Percentiles rank a stretch among this genome's conserved stretches.
phyloP scores from a whole-genome alignment of 441 rosid species.

The Gossypium lobatum region DNA sequence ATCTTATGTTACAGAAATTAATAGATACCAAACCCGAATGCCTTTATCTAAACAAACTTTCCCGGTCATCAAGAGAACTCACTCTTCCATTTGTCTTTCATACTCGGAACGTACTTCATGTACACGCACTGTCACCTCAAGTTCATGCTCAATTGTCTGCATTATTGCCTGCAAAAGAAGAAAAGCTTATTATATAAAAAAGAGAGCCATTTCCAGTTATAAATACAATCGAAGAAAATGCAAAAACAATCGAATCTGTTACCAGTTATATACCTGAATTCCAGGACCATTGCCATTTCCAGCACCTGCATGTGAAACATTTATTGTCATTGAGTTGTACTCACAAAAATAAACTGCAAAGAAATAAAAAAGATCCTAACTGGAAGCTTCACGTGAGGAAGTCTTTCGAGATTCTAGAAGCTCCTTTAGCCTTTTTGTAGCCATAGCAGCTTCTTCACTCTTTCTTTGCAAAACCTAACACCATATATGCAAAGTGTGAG shows the following conservation, averaged over 20 bases:
- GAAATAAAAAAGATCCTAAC: slow-evolving; percentile 26
- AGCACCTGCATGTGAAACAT: slow-evolving; percentile 31
- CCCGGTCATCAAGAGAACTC: slow-evolving; percentile 26
- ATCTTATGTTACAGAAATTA: not conserved
- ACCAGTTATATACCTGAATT: slow-evolving; percentile 62
- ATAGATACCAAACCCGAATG: not conserved
- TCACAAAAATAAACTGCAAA: slow-evolving; percentile 4
- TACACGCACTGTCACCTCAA: slow-evolving; percentile 85
- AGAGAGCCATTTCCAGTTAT: not conserved
- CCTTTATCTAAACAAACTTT: not conserved
- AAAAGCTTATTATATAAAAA: slow-evolving; percentile 1
- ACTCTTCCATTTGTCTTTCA: slow-evolving; percentile 95
- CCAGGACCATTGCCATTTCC: slow-evolving; percentile 68
- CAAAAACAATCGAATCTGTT: not conserved
- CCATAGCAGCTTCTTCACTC: slow-evolving; percentile 96
- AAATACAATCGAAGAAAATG: no score
- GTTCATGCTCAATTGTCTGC: slow-evolving; percentile 92
- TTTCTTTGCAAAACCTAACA: slow-evolving; percentile 89
- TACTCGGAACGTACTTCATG: slow-evolving; percentile 92
- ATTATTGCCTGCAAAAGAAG: slow-evolving; percentile 61
- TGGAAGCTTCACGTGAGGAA: slow-evolving; percentile 52
- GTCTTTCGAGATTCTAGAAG: slow-evolving; percentile 80
- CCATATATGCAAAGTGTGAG: slow-evolving; percentile 8
- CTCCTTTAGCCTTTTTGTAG: slow-evolving; percentile 90
- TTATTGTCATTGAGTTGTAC: slow-evolving; percentile 17